Conservation (phyloP, 352 stramenopile species). For the Halophytophthora batemanensis region DNA sequence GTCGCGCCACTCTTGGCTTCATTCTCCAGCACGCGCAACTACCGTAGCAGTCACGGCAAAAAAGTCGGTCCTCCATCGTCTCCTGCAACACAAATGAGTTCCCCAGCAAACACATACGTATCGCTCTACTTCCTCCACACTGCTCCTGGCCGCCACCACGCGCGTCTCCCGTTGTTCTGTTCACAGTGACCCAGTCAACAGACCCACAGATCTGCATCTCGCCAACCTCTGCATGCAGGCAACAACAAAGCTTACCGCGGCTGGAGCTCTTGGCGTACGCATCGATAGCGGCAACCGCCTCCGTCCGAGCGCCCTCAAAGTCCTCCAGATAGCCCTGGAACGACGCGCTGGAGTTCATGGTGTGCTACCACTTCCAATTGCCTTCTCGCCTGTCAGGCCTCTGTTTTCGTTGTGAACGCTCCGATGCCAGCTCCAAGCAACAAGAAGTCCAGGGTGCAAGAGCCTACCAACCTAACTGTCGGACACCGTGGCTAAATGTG, state of each 20-base stretch:
- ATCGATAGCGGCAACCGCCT: slow-evolving; percentile 50
- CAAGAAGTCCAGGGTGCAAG: too few species aligned
- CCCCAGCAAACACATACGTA: slow-evolving; percentile 31
- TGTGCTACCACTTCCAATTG: too few species aligned
- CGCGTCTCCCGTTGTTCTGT: slow-evolving; percentile 41
- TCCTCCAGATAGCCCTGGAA: slow-evolving; percentile 66
- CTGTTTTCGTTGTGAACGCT: too few species aligned
- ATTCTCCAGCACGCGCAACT: slow-evolving; percentile 69
- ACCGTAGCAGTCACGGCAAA: not conserved
- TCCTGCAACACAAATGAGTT: not conserved
- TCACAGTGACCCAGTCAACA: not conserved
- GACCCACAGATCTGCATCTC: not conserved
- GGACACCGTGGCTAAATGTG: too few species aligned
- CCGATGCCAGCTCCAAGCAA: too few species aligned
- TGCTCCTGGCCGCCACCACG: slow-evolving; percentile 38
- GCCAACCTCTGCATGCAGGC: not conserved
- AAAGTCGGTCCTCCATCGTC: not conserved
- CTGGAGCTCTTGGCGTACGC: slow-evolving; percentile 31
- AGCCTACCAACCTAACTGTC: not conserved
- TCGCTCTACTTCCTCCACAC: slow-evolving; percentile 71
- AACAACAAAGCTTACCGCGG: slow-evolving; percentile 16
- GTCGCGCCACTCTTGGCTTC: slow-evolving; percentile 37
- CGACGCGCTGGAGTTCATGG: not conserved
- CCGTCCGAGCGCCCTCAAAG: slow-evolving; percentile 40
- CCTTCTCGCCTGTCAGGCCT: too few species aligned